Evolutionary conservation across 768 basidiomycete genomes (phyloP).

Genomic region (Leccinum truebloodii): DNA sequence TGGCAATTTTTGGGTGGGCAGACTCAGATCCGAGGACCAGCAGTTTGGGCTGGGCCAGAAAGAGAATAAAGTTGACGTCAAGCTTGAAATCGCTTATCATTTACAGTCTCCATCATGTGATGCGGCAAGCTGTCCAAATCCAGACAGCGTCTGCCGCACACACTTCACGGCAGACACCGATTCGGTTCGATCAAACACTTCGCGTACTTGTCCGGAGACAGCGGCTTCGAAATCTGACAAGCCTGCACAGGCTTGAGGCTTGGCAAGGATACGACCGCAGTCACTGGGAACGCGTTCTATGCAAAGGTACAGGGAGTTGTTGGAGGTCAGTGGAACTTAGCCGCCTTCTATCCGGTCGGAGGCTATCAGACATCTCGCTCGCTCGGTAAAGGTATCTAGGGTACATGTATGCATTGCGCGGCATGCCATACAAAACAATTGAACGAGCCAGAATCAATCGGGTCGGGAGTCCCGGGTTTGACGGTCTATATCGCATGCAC

Average conservation of each 20-base stretch:
- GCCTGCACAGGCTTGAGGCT: background rate
- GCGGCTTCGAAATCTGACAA: background rate
- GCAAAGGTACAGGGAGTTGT: background rate
- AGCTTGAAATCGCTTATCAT: constrained; percentile 19
- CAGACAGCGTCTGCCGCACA: background rate
- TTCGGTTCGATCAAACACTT: constrained; percentile 22
- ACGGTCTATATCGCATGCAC: background rate
- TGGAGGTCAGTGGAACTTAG: too few species aligned
- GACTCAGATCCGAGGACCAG: constrained; percentile 24
- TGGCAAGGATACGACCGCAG: background rate
- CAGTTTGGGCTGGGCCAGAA: constrained; percentile 3
- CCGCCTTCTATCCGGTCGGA: background rate
- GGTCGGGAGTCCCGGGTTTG: background rate
- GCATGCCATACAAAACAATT: background rate
- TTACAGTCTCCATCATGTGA: constrained; percentile 13
- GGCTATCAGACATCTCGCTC: background rate
- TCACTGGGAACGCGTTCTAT: background rate
- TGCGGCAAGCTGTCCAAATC: constrained; percentile 8
- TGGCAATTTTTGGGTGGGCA: constrained; percentile 2
- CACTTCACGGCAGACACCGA: constrained; percentile 10
- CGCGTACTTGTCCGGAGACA: constrained; percentile 9
- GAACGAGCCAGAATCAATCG: background rate
- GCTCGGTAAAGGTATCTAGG: background rate
- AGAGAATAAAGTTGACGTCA: constrained; percentile 20
- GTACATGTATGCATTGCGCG: background rate